phyloP scores from a whole-genome alignment of 768 basidiomycete species.

The Dendrothele bispora region DNA sequence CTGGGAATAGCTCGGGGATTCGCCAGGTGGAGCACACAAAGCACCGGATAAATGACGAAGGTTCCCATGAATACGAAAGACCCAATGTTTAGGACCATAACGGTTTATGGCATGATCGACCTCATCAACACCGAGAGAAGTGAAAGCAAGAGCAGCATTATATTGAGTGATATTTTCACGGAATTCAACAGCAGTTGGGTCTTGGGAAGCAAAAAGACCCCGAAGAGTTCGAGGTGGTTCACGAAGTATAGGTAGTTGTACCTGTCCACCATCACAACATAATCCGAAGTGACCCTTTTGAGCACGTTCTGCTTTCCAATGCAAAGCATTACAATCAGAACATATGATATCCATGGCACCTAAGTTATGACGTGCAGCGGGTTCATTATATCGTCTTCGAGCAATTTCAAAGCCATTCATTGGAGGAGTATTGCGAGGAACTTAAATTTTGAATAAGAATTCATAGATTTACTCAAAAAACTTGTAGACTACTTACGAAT shows the following conservation, averaged over 20 bases:
- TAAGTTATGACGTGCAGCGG: constrained; percentile 12
- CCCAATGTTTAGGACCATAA: constrained; percentile 22
- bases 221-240: constrained; percentile 8
- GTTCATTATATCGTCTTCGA: constrained; percentile 12
- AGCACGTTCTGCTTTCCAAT: constrained; percentile 13
- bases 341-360: constrained; percentile 16
- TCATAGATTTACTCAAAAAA: too few relatives aligned
- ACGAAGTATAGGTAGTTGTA: constrained; percentile 16
- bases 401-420: constrained; percentile 3
- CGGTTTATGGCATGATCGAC: constrained; percentile 20
- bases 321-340: constrained; percentile 13
- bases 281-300: constrained; percentile 18
- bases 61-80: constrained; percentile 26
- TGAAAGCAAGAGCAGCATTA: constrained; percentile 36
- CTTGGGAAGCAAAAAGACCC: constrained; percentile 2
- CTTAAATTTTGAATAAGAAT: too few relatives aligned
- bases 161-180: constrained; percentile 32
- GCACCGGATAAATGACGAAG: constrained; percentile 25
- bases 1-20: constrained; percentile 25
- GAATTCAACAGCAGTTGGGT: constrained; percentile 22
- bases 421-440: too few relatives aligned
- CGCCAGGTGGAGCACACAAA: constrained; percentile 18
- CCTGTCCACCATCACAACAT: constrained; percentile 27
- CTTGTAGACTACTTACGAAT: too few relatives aligned
- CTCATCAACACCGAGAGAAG: constrained; percentile 25